These are phyloP conservation scores for Pythium plurisporium DNA, from an alignment of 352 stramenopile genomes.

Conservation along the genomic window DNA sequence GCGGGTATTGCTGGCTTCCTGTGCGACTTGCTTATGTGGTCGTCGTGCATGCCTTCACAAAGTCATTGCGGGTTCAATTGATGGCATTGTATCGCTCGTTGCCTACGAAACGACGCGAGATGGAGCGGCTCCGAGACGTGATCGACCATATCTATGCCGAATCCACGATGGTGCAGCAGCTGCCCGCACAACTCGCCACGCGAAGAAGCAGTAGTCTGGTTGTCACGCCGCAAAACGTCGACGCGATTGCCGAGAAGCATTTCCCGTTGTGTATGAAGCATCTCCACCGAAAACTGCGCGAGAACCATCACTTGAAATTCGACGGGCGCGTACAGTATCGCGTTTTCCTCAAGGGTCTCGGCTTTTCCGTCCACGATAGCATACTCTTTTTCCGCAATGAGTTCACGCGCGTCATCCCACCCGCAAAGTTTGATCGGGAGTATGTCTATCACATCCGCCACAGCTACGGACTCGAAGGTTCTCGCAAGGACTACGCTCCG, in stretches of 20 bases:
- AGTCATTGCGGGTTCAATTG: constrained; percentile 39
- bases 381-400: constrained; percentile 73
- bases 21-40: background rate
- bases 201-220: background rate
- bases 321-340: constrained; percentile 80
- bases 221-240: constrained; percentile 77
- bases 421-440: constrained; percentile 73
- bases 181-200: background rate
- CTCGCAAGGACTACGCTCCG: constrained; percentile 64
- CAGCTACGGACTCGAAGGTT: constrained; percentile 80
- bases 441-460: constrained; percentile 87
- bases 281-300: constrained; percentile 62
- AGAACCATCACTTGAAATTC: constrained; percentile 84
- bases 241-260: constrained; percentile 43
- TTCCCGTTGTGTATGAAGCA: constrained; percentile 83
- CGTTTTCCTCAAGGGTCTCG: constrained; percentile 82
- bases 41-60: constrained; percentile 32
- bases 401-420: constrained; percentile 56
- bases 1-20: constrained; percentile 46
- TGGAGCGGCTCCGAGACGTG: constrained; percentile 37
- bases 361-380: constrained; percentile 72
- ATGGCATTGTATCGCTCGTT: constrained; percentile 39
- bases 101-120: constrained; percentile 26
- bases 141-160: constrained; percentile 34
- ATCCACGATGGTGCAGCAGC: constrained; percentile 24